Percentiles rank a stretch among this genome's conserved stretches.
These are phyloP conservation scores for Boechera stricta DNA, from an alignment of 345 rosid species.

Conservation along the genomic window DNA sequence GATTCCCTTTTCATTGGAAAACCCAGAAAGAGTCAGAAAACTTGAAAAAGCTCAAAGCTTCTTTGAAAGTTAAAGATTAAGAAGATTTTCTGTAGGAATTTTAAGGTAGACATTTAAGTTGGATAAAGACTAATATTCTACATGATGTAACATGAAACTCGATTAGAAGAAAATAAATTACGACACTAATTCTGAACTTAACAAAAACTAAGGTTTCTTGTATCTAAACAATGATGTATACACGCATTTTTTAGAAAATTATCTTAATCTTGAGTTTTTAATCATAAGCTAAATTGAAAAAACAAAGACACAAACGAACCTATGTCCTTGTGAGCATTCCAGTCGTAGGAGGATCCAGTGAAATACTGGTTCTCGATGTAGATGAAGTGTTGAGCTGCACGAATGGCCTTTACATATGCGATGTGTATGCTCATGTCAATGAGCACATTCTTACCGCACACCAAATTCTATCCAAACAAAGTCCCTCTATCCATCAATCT, in stretches of 20 bases:
- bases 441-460: conserved; percentile 91
- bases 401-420: conserved; percentile 94
- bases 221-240: neutral
- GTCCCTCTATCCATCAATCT: conserved; percentile 26
- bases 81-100: too few relatives aligned
- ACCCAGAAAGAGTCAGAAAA: neutral
- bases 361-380: conserved; percentile 97
- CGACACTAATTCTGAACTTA: neutral
- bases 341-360: conserved; percentile 89
- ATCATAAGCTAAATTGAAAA: conserved; percentile 1
- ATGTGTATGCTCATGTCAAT: conserved; percentile 99
- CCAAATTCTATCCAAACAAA: conserved; percentile 68
- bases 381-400: conserved; percentile 94
- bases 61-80: neutral
- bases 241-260: neutral
- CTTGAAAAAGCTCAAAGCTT: neutral
- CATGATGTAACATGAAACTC: neutral
- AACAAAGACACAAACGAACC: conserved; percentile 50
- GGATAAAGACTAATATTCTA: neutral
- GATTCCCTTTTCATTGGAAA: neutral
- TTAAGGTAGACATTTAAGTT: too few relatives aligned
- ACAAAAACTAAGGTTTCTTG: conserved; percentile 1
- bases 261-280: neutral
- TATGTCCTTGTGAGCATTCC: conserved; percentile 76
- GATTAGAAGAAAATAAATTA: neutral